Evolutionary conservation across 1,284 basidiomycete species (phyloP).

Genomic region (Trichosporon sp.): DNA sequence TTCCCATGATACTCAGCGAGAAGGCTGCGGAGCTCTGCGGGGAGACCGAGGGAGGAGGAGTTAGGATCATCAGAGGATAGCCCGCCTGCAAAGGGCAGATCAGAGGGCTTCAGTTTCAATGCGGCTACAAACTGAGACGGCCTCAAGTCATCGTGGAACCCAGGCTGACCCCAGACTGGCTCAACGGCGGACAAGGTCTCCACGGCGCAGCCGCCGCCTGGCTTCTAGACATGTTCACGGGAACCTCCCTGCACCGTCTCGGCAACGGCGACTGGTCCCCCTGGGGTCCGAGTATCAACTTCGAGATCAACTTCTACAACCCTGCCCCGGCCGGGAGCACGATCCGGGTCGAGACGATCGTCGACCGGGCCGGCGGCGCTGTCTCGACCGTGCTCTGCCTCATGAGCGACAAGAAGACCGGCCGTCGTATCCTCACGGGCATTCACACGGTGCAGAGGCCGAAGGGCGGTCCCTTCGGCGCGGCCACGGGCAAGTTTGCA

Average conservation of each 20-base stretch:
- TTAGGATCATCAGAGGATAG: too few relatives aligned
- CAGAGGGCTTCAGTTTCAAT: too few relatives aligned
- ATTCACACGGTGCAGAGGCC: slow-evolving; percentile 9
- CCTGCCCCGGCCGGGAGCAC: slow-evolving; percentile 10
- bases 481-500: neutral
- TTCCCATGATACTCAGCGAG: too few relatives aligned
- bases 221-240: slow-evolving; percentile 31
- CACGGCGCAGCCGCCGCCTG: slow-evolving; percentile 36
- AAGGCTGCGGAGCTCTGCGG: neutral
- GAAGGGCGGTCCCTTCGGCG: neutral
- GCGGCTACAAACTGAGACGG: neutral
- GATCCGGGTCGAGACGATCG: neutral
- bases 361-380: slow-evolving; percentile 10
- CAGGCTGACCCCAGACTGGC: slow-evolving; percentile 26
- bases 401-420: slow-evolving; percentile 1
- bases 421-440: slow-evolving; percentile 6
- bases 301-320: slow-evolving; percentile 32
- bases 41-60: neutral
- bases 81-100: too few relatives aligned
- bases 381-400: slow-evolving; percentile 6
- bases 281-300: slow-evolving; percentile 31
- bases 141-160: neutral
- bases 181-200: slow-evolving; percentile 25
- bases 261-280: slow-evolving; percentile 23
- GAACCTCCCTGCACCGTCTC: slow-evolving; percentile 3